phyloP scores from a whole-genome alignment of 2,329 filamentous ascomycete genomes.

The Neoascochyta sp. region DNA sequence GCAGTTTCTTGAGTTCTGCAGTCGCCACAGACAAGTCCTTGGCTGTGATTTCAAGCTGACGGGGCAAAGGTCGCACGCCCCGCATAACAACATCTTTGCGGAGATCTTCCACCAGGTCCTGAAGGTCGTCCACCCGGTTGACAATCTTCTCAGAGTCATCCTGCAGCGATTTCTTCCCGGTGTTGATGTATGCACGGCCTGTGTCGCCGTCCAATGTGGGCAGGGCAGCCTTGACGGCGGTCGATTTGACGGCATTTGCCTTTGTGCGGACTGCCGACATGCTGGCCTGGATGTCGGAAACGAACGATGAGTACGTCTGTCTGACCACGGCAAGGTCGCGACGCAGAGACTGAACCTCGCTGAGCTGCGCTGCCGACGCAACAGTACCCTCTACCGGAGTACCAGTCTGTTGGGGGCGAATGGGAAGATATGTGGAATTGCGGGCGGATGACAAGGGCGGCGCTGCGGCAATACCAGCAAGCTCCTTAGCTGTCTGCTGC shows the following conservation, averaged over 20 bases:
- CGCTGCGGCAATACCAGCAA: conserved; percentile 62
- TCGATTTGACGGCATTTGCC: conserved; percentile 73
- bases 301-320: conserved; percentile 89
- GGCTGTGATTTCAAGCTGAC: conserved; percentile 82
- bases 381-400: conserved; percentile 21
- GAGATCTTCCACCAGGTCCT: conserved; percentile 92
- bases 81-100: conserved; percentile 94
- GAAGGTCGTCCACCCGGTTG: conserved; percentile 90
- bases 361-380: conserved; percentile 59
- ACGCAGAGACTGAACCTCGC: conserved; percentile 75
- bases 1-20: conserved; percentile 88
- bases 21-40: conserved; percentile 81
- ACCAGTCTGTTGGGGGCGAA: conserved; percentile 22
- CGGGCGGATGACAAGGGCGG: conserved; percentile 34
- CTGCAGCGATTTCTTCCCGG: conserved; percentile 81
- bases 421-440: conserved; percentile 33
- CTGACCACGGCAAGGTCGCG: conserved; percentile 87
- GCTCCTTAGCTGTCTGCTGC: conserved; percentile 81
- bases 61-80: conserved; percentile 83
- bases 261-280: conserved; percentile 82
- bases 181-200: conserved; percentile 81
- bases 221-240: conserved; percentile 66
- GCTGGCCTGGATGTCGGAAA: conserved; percentile 79
- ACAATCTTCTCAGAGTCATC: conserved; percentile 88
- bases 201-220: conserved; percentile 70